Percentiles rank a stretch among this genome's conserved stretches.
These are phyloP conservation scores for Rhynchospora tenuis DNA, from an alignment of 176 grass and related monocot species.

Conservation along the genomic window DNA sequence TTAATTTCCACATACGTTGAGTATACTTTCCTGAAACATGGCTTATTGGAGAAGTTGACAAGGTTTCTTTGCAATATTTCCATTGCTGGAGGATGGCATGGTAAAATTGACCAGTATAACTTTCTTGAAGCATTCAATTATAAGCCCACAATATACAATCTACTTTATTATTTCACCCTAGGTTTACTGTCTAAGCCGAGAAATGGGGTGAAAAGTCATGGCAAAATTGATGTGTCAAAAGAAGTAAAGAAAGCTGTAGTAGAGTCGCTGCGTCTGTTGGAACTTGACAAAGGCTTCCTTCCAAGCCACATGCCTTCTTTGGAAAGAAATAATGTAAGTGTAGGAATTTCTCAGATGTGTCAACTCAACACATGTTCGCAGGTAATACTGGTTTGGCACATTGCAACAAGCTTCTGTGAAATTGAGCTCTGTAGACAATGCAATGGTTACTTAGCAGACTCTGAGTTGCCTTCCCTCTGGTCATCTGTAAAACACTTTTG, in stretches of 20 bases:
- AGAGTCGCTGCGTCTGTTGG: background rate
- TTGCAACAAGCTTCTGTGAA: constrained; percentile 22
- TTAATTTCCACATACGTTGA: background rate
- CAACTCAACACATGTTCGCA: background rate
- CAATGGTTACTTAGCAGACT: background rate
- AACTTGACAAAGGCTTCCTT: background rate
- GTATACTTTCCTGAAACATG: accelerated
- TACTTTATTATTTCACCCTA: background rate
- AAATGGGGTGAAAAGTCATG: background rate
- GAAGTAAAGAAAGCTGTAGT: background rate
- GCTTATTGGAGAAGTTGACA: background rate
- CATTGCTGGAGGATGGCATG: background rate
- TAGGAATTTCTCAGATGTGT: background rate
- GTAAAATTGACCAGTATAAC: constrained; percentile 11
- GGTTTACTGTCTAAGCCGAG: background rate
- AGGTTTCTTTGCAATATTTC: background rate
- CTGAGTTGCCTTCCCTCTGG: background rate
- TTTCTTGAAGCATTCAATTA: background rate
- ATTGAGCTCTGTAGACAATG: background rate
- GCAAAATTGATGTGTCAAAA: background rate
- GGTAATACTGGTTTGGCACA: constrained; percentile 13
- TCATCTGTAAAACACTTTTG: background rate
- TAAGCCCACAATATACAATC: background rate
- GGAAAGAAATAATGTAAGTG: background rate
- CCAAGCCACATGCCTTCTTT: background rate